Evolutionary conservation across 257 asterid species (phyloP), one percentile per base, ranked within the genome.

Genomic region (Coffea eugenioides): DNA sequence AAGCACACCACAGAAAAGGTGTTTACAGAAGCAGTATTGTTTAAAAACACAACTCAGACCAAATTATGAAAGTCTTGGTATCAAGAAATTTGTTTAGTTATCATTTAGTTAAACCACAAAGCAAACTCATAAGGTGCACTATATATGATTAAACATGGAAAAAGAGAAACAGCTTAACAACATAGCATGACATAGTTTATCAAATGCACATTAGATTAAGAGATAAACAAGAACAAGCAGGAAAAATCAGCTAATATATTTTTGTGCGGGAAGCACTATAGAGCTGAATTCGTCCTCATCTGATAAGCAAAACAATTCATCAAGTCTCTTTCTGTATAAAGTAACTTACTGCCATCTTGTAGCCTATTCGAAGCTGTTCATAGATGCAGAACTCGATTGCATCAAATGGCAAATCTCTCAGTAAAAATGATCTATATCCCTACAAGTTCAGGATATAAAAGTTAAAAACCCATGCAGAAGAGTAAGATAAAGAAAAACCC

Each of bases 311-410:
- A 6, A 52, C 5, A 45, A 31, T 39, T 36, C 39, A 20, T 56
- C 23, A 69, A 49, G 62, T 31, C 8, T 75, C 25, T 56, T 54
- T 25, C 27, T 57, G 70, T 79, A 67, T 43, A 51, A 74, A 82
- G 82, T 77, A 23, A 81, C 90, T 90, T 90, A 95, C 99, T 31
- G 98, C 99, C 80, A 87, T 82, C 84, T 93, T 95, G 87, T 95
- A 95, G 75, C 97, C 99, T 68, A 95, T 84, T 79, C 98, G 96
- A 76, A 95, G 90, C 83, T 95, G 99, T 86, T 95, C 99, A 54
- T 93, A 95, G 85, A 79, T 34, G 81, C 81, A 79, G 77, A 83
- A 83, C 54, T 83, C 83, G 36, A 83, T 69, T 68, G 83, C 83
- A 23, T 83, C 86, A 45, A 83, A 83, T 34, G 86, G 83, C 56